Conservation (phyloP, 139 green algal species). For the Chlorella sorokiniana region DNA sequence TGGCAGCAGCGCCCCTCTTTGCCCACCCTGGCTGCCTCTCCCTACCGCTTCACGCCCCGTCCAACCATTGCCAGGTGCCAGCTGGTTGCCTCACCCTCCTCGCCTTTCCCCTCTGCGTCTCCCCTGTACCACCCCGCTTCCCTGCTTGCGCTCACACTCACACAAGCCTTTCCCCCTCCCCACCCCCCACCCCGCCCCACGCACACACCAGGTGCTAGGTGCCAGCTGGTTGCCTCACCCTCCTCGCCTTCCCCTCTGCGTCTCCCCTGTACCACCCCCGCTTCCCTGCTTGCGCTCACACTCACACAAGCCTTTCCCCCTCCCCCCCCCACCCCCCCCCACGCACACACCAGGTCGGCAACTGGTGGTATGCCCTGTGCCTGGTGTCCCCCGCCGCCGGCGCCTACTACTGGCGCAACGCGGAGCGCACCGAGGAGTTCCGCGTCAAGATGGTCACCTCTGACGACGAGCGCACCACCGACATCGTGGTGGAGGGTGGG, state of each 20-base stretch:
- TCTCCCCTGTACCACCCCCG: not conserved
- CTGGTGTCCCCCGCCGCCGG: slow-evolving; percentile 72
- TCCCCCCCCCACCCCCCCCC: not conserved
- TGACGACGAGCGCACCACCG: slow-evolving; percentile 84
- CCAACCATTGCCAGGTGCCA: too few relatives aligned
- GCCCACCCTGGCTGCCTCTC: too few relatives aligned
- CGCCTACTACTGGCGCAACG: slow-evolving; percentile 84
- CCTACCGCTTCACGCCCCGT: too few relatives aligned
- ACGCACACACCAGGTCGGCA: slow-evolving; percentile 60
- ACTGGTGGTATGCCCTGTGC: slow-evolving; percentile 85
- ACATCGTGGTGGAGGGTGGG: slow-evolving; percentile 82
- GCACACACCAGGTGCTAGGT: slow-evolving; percentile 53
- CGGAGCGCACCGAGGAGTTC: slow-evolving; percentile 60
- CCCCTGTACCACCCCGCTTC: not conserved
- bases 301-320: not conserved
- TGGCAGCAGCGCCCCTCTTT: too few relatives aligned
- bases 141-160: not conserved
- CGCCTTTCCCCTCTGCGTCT: not conserved
- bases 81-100: not conserved
- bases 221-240: too few relatives aligned
- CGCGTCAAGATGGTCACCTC: slow-evolving; percentile 90
- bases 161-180: not conserved
- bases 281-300: not conserved
- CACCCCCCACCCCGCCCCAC: not conserved
- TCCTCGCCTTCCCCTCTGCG: not conserved